Evolutionary conservation across 2,329 filamentous ascomycete species (phyloP), one percentile per base, ranked within the genome.

Genomic region (Ilyonectria destructans): DNA sequence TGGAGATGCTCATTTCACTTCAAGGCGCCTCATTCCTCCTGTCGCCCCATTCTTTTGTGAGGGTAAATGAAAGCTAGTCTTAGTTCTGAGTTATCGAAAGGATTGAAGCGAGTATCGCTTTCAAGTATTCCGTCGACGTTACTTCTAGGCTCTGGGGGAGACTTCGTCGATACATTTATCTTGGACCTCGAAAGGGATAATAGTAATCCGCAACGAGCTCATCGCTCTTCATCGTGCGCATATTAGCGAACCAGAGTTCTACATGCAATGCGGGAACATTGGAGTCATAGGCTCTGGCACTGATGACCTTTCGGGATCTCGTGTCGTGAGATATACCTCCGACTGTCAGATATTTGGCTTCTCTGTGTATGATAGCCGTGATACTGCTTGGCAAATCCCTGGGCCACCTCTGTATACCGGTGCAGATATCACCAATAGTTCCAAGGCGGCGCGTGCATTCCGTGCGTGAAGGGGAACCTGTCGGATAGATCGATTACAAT

Each of bases 221-320:
- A 70, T 87, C 55, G 85, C 82, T 19, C 80, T 87, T n/a, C 85
- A 87, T 77, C 80, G 79, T 17, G 83, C 85, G 12, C 77, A 82
- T 40, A 66, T 76, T 37, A 75, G 80, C 61, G 84, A 85, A n/a
- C 84, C 85, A 31, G 85, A 87, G 77, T 85, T 85, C 74, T 87
- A 87, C 75, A 83, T 84, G 64, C 84, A 86, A 71, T 87, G 89
- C 75, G 81, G 88, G 75, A 90, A 90, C 82, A 77, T 91, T 64
- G 82, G 88, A 71, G 81, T 91, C 62, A 86, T 84, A 33, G 86
- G 87, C 46, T 79, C 80, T 26, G 86, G 87, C 35, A 84, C 85
- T 59, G 84, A 82, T 58, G 78, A 81, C 10, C 79, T 77, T 23
- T 77, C 79, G 23, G 26, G 23, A 12, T 72, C 71, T 12, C 78